Percentiles rank a stretch among this genome's conserved stretches.
phyloP scores from a whole-genome alignment of 208 protist species.

The Crithidia brevicula region DNA sequence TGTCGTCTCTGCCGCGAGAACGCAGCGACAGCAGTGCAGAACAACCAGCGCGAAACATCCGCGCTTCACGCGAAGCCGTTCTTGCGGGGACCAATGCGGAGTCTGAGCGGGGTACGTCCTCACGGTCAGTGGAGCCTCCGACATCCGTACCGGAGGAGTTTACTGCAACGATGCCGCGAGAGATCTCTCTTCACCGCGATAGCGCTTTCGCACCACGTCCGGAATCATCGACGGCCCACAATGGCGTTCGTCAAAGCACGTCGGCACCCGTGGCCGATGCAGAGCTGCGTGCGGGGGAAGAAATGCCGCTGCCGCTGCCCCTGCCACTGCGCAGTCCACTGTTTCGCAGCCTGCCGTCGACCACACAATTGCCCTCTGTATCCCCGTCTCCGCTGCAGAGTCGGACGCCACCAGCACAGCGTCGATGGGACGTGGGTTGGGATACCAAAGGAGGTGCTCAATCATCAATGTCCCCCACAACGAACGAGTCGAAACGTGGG shows the following conservation, averaged over 20 bases:
- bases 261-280: slow-evolving; percentile 3
- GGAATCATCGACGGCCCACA: no score
- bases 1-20: slow-evolving; percentile 8
- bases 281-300: not conserved
- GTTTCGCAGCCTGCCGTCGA: not conserved
- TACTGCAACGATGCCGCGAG: no score
- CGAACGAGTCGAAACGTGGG: not conserved
- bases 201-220: no score
- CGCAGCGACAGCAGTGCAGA: slow-evolving; percentile 9
- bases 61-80: no score
- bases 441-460: no score
- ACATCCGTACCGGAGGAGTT: no score
- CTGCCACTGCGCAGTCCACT: slow-evolving; percentile 27
- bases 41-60: not conserved
- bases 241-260: not conserved
- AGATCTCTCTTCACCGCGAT: no score
- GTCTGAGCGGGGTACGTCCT: no score
- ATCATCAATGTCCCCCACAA: not conserved
- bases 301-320: slow-evolving; percentile 20
- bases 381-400: slow-evolving; percentile 14
- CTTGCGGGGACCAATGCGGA: no score
- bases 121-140: no score
- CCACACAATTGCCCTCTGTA: not conserved
- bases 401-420: slow-evolving; percentile 1
- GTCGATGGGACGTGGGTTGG: no score